These are phyloP conservation scores for Boletus smithii DNA, from an alignment of 1,284 basidiomycete genomes.

Conservation along the genomic window DNA sequence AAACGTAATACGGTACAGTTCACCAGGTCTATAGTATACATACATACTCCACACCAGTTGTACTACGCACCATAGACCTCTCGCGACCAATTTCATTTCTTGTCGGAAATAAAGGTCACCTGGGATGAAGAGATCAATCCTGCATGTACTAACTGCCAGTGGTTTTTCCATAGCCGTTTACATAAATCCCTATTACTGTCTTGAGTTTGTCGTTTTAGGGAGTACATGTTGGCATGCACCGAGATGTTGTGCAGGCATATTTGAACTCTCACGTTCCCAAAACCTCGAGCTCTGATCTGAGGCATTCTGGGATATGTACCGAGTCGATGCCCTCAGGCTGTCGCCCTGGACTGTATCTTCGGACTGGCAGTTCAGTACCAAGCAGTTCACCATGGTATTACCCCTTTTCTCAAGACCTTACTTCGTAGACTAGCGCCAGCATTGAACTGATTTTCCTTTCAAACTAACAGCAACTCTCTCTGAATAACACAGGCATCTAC, in stretches of 20 bases:
- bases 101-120: too few relatives aligned
- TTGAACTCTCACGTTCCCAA: too few relatives aligned
- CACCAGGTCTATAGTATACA: neutral
- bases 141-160: too few relatives aligned
- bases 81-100: neutral
- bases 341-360: neutral
- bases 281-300: too few relatives aligned
- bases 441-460: neutral
- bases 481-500: conserved; percentile 32
- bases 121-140: too few relatives aligned
- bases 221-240: too few relatives aligned
- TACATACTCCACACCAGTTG: conserved; percentile 1
- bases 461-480: conserved; percentile 8
- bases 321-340: neutral
- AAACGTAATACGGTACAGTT: conserved; percentile 6
- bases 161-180: too few relatives aligned
- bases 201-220: too few relatives aligned
- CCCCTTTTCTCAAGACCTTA: neutral
- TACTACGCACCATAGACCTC: conserved; percentile 1
- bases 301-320: too few relatives aligned
- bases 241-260: too few relatives aligned
- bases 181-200: too few relatives aligned
- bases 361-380: neutral
- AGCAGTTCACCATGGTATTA: conserved; percentile 10
- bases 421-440: neutral